Conservation (phyloP, 2,329 filamentous ascomycete species). For the Diaporthe caulivora region DNA sequence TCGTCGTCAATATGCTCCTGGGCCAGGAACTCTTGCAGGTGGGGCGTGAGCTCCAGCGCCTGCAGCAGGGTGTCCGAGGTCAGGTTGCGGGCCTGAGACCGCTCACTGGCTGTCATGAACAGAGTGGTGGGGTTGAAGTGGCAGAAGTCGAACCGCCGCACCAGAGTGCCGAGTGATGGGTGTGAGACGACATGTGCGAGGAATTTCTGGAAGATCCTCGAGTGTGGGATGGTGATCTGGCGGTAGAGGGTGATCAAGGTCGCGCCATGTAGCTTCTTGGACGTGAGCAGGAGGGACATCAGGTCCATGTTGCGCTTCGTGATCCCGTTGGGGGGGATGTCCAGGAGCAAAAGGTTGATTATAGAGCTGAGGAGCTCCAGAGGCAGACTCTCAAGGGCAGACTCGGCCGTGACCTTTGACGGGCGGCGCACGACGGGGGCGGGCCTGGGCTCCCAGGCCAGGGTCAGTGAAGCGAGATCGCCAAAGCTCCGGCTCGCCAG, state of each 20-base stretch:
- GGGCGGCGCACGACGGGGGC: constrained; percentile 35
- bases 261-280: constrained; percentile 78
- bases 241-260: constrained; percentile 82
- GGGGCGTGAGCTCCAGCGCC: constrained; percentile 79
- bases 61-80: constrained; percentile 79
- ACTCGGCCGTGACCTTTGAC: constrained; percentile 55
- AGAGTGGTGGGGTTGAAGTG: constrained; percentile 86
- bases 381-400: constrained; percentile 76
- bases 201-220: constrained; percentile 85
- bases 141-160: constrained; percentile 85
- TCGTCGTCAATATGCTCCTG: constrained; percentile 88
- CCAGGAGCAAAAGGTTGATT: constrained; percentile 79
- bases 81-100: constrained; percentile 80
- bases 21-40: constrained; percentile 81
- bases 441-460: constrained; percentile 64
- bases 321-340: constrained; percentile 80
- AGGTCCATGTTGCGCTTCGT: constrained; percentile 83
- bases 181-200: constrained; percentile 76
- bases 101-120: constrained; percentile 81
- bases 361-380: constrained; percentile 79
- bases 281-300: constrained; percentile 81
- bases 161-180: constrained; percentile 78
- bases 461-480: constrained; percentile 67
- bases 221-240: constrained; percentile 86
- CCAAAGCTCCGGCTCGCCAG: constrained; percentile 72